Evolutionary conservation across 306 rosid species (phyloP).

Genomic region (Hippophae tibetana): DNA sequence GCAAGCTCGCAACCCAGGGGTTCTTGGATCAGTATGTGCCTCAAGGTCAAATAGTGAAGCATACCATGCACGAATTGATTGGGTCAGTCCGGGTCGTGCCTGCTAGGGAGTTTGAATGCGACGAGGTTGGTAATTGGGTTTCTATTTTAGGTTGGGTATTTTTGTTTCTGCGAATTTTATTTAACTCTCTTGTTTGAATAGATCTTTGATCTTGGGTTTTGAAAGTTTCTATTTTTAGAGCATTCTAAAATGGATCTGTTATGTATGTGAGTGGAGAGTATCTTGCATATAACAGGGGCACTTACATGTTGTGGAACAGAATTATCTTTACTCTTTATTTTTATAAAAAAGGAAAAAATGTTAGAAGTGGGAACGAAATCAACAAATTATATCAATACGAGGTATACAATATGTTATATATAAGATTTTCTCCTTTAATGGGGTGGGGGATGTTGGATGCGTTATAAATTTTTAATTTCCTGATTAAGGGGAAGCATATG

Average conservation of each 20-base stretch:
- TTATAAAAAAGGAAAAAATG: too few relatives aligned
- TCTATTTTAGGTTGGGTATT: too few relatives aligned
- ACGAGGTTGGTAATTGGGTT: slow-evolving; percentile 38
- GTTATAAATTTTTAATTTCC: background rate
- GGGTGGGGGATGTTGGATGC: background rate
- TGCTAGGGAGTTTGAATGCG: slow-evolving; percentile 44
- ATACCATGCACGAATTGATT: slow-evolving; percentile 67
- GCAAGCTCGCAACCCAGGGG: slow-evolving; percentile 23
- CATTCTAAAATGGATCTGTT: background rate
- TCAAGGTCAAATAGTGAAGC: slow-evolving; percentile 36
- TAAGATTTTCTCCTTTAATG: too few relatives aligned
- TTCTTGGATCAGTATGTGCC: slow-evolving; percentile 49
- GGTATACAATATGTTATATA: too few relatives aligned
- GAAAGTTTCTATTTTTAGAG: background rate
- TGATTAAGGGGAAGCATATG: background rate
- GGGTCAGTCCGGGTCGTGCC: slow-evolving; percentile 42
- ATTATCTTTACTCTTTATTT: too few relatives aligned
- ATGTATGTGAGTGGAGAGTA: background rate
- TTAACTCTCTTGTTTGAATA: background rate
- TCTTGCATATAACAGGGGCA: too few relatives aligned
- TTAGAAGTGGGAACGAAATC: too few relatives aligned
- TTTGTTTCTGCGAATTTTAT: background rate
- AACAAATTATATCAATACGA: too few relatives aligned
- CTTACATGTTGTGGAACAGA: too few relatives aligned
- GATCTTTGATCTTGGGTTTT: background rate